Base-by-base conservation (phyloP, 805 yeast species). In the Pichia occidentalis region DNA sequence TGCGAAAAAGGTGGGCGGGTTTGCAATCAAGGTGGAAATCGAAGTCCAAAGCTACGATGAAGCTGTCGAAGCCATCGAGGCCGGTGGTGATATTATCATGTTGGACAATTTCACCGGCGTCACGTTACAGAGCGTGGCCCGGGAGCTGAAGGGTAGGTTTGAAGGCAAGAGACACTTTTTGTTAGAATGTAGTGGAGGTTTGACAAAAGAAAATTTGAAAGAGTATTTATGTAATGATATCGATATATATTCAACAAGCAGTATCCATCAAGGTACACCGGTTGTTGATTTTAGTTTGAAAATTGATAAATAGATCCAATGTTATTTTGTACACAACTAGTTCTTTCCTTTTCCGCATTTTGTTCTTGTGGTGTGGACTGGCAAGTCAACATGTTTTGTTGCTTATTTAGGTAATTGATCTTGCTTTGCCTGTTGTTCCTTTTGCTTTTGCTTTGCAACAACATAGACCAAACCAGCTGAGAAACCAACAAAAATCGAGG, bases 61-160 rank as follows among this genome's bases (percentile, higher is more conserved):
- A 52, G 97, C 97, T 2, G 68, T 72, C 46, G 97, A 90, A 57
- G 97, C 97, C 19, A 90, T 90, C 51, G 75, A 67, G 12, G 95
- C 97, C 1, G 97, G 97, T 10, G 97, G 97, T 1, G 97, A 88
- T 59, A 84, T 90, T 16, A 80, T 90, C 44, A 88, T 88, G 97
- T 70, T 88, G 53, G 97, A 88, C 55, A 88, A 88, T 58, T 90
- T 90, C 59, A 56, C 68, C 4, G 85, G 86, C 2, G 73, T 68
- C 1, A 81, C 70, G 13, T 65, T 88, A 42, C 76, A 72, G 44
- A 48, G 54, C 0, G 90, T 81, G 14, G 95, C 96, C 1, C 56
- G 55, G 21, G 70, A 61, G 45, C 63, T 88, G 44, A 86, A 80
- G 56, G 41, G 50, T 3, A 67, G 66, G 48, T 85, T 84, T 77